Conservation (phyloP, 306 rosid genomes). For the Cicer chorassanicum region DNA sequence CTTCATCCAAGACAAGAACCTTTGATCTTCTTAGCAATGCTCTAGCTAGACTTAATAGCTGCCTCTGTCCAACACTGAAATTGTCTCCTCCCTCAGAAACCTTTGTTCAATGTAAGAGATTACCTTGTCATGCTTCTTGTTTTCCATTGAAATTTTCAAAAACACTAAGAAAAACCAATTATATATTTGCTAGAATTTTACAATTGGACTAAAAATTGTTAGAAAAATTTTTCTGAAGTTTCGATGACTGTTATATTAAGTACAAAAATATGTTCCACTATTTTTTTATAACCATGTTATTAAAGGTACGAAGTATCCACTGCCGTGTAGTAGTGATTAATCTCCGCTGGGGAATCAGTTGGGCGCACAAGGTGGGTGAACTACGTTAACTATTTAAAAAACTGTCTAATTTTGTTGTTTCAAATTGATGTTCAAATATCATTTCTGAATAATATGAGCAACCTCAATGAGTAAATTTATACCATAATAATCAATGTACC, state of each 20-base stretch:
- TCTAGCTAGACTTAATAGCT: constrained; percentile 83
- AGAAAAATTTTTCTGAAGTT: neutral
- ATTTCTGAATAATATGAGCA: neutral
- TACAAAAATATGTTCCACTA: neutral
- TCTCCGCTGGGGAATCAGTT: too few relatives aligned
- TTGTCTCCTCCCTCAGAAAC: constrained; percentile 90
- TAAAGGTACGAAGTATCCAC: too few relatives aligned
- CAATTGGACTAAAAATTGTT: neutral
- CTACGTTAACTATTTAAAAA: too few relatives aligned
- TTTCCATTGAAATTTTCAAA: constrained; percentile 8
- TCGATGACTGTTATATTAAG: neutral
- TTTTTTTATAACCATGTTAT: too few relatives aligned
- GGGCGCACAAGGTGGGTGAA: too few relatives aligned
- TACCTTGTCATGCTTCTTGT: constrained; percentile 4
- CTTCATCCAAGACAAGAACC: constrained; percentile 93
- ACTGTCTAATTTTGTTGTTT: too few relatives aligned
- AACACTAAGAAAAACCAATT: neutral
- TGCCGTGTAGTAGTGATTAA: too few relatives aligned
- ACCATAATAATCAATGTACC: constrained; percentile 50
- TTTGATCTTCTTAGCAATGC: constrained; percentile 84
- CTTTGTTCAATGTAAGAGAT: constrained; percentile 53
- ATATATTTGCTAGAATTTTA: neutral
- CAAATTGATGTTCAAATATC: too few relatives aligned
- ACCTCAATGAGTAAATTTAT: constrained; percentile 19
- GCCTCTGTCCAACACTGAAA: constrained; percentile 94